Evolutionary conservation across 163 green algal species (phyloP).

Genomic region (Scenedesmus sp.): DNA sequence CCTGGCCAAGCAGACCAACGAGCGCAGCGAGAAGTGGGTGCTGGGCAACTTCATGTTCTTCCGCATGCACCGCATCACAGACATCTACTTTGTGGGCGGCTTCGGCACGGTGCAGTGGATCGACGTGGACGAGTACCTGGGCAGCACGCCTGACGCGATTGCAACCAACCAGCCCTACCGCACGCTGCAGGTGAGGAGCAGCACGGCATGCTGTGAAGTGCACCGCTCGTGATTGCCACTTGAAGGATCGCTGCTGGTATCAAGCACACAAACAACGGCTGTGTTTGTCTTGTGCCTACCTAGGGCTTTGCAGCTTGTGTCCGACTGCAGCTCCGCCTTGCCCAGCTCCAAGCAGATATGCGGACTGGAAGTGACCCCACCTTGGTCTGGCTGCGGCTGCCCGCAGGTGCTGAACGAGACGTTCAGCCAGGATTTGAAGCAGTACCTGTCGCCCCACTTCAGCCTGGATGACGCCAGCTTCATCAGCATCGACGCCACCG

Average conservation of each 20-base stretch:
- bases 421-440: constrained; percentile 56
- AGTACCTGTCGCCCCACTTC: constrained; percentile 50
- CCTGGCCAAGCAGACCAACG: constrained; percentile 73
- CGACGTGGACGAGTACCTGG: constrained; percentile 67
- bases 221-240: too few relatives aligned
- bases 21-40: constrained; percentile 80
- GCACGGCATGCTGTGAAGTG: too few relatives aligned
- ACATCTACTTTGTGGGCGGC: constrained; percentile 99
- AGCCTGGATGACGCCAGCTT: constrained; percentile 81
- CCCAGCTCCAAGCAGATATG: too few relatives aligned
- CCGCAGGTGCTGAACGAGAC: constrained; percentile 75
- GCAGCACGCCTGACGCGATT: constrained; percentile 74
- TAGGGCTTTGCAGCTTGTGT: neutral
- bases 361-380: too few relatives aligned
- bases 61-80: constrained; percentile 94
- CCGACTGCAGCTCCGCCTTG: too few relatives aligned
- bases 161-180: constrained; percentile 71
- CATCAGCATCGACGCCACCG: constrained; percentile 92
- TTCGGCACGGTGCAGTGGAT: constrained; percentile 97
- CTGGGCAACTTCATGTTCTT: constrained; percentile 93
- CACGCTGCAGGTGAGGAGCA: constrained; percentile 71
- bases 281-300: neutral
- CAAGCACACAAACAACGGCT: neutral
- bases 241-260: neutral
- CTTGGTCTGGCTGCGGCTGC: neutral